Conservation (phyloP, 2,329 filamentous ascomycete genomes). For the Pestalotiopsis sp. region DNA sequence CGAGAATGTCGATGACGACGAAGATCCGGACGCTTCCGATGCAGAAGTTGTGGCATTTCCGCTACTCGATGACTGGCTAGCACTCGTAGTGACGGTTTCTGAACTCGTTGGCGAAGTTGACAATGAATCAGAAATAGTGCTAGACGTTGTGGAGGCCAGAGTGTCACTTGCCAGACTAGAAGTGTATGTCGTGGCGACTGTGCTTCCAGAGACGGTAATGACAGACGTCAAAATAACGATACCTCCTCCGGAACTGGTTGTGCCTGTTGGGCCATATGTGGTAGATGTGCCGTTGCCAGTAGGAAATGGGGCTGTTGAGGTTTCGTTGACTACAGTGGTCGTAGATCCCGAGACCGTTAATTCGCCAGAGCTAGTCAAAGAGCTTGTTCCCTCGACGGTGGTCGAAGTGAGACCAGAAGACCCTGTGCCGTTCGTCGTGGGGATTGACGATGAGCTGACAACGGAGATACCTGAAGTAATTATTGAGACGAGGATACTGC, state of each 20-base stretch:
- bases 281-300: constrained; percentile 17
- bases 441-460: neutral
- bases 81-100: neutral
- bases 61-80: neutral
- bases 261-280: constrained; percentile 15
- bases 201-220: neutral
- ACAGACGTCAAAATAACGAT: neutral
- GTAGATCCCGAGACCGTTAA: neutral
- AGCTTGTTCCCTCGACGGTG: neutral
- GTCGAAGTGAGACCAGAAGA: neutral
- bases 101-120: constrained; percentile 15
- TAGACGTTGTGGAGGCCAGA: neutral
- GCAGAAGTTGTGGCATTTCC: neutral
- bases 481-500: neutral
- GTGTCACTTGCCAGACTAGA: neutral
- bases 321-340: neutral
- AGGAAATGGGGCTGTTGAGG: constrained; percentile 17
- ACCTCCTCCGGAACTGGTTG: neutral
- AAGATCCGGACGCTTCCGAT: neutral
- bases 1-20: constrained; percentile 2
- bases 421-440: neutral
- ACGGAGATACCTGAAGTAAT: neutral
- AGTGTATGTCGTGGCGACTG: neutral
- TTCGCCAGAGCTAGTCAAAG: neutral
- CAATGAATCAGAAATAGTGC: neutral